Percentiles rank a stretch among this genome's conserved stretches.
These are phyloP conservation scores for Zychaea mexicana DNA, from an alignment of 371 early-diverging fungal genomes.

Conservation along the genomic window DNA sequence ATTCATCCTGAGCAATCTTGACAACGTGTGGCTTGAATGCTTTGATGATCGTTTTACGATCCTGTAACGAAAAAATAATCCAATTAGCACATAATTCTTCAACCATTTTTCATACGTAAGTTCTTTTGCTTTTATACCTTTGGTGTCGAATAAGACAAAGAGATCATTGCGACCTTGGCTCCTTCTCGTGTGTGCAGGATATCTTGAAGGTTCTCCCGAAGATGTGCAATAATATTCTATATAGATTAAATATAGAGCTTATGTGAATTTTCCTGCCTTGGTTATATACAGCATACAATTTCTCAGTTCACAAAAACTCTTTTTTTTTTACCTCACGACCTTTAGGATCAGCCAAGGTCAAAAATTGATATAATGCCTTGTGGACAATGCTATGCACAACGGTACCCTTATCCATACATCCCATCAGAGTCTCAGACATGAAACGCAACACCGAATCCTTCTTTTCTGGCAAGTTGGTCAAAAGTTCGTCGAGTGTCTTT, in stretches of 20 bases:
- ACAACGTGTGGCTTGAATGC: conserved; percentile 80
- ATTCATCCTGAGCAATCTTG: conserved; percentile 88
- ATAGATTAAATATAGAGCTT: too few relatives aligned
- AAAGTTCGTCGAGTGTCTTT: conserved; percentile 65
- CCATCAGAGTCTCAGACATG: conserved; percentile 68
- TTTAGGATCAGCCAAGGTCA: conserved; percentile 63
- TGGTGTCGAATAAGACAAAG: conserved; percentile 75
- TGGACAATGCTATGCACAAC: conserved; percentile 87
- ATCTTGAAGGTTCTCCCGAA: conserved; percentile 84
- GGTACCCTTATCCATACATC: conserved; percentile 84
- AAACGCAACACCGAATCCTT: conserved; percentile 75
- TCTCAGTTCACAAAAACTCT: too few relatives aligned
- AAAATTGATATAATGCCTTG: conserved; percentile 83
- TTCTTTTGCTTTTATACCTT: conserved; percentile 44
- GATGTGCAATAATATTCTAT: conserved; percentile 69
- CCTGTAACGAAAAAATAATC: conserved; percentile 50
- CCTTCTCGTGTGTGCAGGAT: conserved; percentile 94
- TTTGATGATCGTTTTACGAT: conserved; percentile 90
- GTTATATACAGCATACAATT: too few relatives aligned
- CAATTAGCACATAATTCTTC: neutral
- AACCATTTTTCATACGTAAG: too few relatives aligned
- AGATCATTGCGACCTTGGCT: conserved; percentile 81
- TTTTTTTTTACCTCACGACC: conserved; percentile 58
- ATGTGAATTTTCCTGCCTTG: too few relatives aligned
- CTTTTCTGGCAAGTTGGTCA: conserved; percentile 75